These are phyloP conservation scores for Fagus crenata DNA, from an alignment of 306 rosid genomes.

Conservation along the genomic window DNA sequence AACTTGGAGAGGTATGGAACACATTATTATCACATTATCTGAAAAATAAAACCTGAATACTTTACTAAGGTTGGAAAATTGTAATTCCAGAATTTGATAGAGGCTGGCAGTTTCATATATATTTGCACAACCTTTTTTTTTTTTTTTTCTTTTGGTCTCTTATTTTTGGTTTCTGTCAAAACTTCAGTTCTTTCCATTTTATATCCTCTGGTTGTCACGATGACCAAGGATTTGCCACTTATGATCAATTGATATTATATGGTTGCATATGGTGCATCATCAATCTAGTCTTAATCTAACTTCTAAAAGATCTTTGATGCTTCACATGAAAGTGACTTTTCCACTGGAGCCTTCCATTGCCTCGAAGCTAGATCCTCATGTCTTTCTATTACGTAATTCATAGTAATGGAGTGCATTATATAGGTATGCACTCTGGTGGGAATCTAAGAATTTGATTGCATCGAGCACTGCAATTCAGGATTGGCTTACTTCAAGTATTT, in stretches of 20 bases:
- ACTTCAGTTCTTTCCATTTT: no score
- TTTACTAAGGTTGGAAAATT: no score
- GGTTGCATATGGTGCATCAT: neutral
- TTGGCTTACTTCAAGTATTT: slow-evolving; percentile 59
- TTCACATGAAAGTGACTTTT: neutral
- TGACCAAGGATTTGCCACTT: neutral
- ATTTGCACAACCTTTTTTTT: no score
- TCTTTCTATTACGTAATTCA: slow-evolving; percentile 27
- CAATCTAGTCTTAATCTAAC: neutral
- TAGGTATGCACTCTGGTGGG: slow-evolving; percentile 60
- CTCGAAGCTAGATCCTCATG: slow-evolving; percentile 11
- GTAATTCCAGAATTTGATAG: neutral
- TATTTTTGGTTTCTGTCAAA: no score
- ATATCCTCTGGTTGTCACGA: no score
- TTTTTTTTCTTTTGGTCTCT: no score
- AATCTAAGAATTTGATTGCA: slow-evolving; percentile 52
- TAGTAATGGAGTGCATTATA: slow-evolving; percentile 12
- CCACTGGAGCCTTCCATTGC: neutral
- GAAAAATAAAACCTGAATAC: no score
- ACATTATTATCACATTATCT: no score
- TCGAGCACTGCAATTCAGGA: slow-evolving; percentile 58
- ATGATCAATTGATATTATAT: neutral
- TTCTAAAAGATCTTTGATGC: slow-evolving; percentile 1
- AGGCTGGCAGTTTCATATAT: no score
- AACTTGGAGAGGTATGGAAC: slow-evolving; percentile 65